Evolutionary conservation across 192 early-diverging fungal species (phyloP), one percentile per base, ranked within the genome.

Genomic region (Coemansia asiatica): DNA sequence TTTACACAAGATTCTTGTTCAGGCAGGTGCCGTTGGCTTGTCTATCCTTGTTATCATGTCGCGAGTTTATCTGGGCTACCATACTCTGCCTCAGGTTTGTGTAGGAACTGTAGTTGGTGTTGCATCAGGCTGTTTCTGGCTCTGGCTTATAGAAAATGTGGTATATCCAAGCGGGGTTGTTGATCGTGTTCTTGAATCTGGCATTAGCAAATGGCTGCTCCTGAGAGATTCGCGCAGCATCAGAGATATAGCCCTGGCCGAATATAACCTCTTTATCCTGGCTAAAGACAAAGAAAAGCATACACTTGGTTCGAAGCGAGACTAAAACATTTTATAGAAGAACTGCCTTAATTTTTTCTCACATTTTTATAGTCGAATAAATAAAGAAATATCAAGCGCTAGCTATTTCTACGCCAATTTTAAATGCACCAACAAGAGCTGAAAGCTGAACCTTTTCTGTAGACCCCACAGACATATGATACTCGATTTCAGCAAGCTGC

Each of bases 361-460:
- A n/a, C n/a, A n/a, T n/a, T n/a, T n/a, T n/a, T n/a, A n/a, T n/a
- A n/a, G n/a, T n/a, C n/a, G 16, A 55, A 55, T 10, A 28, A 28
- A 55, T 9, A 53, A 26, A 12, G 21, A 51, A 51, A 12, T 6
- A 27, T 36, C 53, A 51, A 12, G 59, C 35, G 36, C 76, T 71
- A 6, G 87, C 86, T 66, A 91, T 68, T 59, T 94, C 93, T 7
- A 87, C 74, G 1, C 87, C 90, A 26, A 90, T 77, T 72, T 90
- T 92, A 68, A 96, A 98, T 0, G 87, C 84, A 15, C 94, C 95
- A n/a, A 97, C 79, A 36, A 99, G 61, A 10, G 95, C 89, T 2
- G 86, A 86, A 19, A 96, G 81, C 75, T 99, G 97, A 55, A 95
- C 83, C 65, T 88, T 91, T 66, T 98, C 95, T 13, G 83, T 90